Evolutionary conservation across 768 basidiomycete genomes (phyloP).

Genomic region (Cystobasidium tubakii): DNA sequence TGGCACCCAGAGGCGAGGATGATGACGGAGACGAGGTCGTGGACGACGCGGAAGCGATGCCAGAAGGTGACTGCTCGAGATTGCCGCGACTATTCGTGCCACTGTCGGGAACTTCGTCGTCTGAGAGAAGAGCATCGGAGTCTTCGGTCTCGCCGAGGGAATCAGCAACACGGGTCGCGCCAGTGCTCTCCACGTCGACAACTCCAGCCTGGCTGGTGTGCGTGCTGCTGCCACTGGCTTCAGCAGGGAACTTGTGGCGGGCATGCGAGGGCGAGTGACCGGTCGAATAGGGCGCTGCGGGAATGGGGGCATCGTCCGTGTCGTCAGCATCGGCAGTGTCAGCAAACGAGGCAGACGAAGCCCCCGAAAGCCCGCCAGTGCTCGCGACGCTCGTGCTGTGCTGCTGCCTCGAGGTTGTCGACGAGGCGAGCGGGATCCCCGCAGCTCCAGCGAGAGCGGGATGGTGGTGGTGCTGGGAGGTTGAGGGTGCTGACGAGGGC

Average conservation of each 20-base stretch:
- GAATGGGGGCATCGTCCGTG: not conserved
- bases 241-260: constrained; percentile 25
- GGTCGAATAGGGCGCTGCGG: constrained; percentile 6
- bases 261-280: constrained; percentile 32
- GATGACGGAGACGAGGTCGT: not conserved
- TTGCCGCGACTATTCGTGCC: not conserved
- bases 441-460: not conserved
- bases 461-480: too few relatives aligned
- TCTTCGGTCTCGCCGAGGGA: not conserved
- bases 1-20: not conserved
- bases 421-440: constrained; percentile 6
- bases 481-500: not conserved
- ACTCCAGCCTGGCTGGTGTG: not conserved
- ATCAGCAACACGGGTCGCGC: not conserved
- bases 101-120: not conserved
- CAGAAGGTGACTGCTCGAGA: not conserved
- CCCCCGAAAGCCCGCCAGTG: not conserved
- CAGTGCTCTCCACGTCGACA: too few relatives aligned
- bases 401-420: not conserved
- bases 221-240: not conserved
- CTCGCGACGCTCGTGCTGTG: not conserved
- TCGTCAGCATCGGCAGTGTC: constrained; percentile 9
- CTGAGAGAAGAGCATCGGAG: not conserved
- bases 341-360: not conserved
- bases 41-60: not conserved